These are phyloP conservation scores for Pseudocercospora musae DNA, from an alignment of 2,329 filamentous ascomycete genomes.

Conservation along the genomic window DNA sequence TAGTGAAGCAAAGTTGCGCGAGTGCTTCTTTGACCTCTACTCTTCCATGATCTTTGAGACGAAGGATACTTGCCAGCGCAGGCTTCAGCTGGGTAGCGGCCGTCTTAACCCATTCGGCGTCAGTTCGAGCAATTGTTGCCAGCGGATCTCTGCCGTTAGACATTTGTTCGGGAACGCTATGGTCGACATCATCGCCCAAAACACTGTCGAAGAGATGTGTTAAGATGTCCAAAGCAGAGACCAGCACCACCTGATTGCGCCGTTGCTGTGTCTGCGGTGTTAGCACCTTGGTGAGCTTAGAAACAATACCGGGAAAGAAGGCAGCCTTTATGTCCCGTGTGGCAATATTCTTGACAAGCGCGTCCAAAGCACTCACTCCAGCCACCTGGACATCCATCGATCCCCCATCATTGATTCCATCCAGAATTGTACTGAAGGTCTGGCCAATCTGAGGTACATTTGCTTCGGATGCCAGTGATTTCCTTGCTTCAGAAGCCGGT, in stretches of 20 bases:
- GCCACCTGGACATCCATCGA: conserved; percentile 68
- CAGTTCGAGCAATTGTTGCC: conserved; percentile 31
- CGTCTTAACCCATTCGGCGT: conserved; percentile 67
- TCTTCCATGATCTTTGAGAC: conserved; percentile 68
- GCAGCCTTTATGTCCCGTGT: conserved; percentile 74
- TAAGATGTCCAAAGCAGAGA: conserved; percentile 27
- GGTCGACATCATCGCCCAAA: conserved; percentile 10
- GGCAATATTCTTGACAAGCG: conserved; percentile 61
- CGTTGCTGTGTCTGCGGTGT: conserved; percentile 64
- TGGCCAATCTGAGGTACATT: conserved; percentile 78
- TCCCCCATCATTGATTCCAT: conserved; percentile 63
- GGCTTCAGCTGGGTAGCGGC: conserved; percentile 79
- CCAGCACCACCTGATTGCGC: conserved; percentile 61
- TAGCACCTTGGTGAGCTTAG: conserved; percentile 71
- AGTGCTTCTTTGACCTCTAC: conserved; percentile 66
- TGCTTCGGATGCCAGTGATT: conserved; percentile 52
- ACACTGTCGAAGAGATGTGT: conserved; percentile 22
- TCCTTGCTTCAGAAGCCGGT: conserved; percentile 44
- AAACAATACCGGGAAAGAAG: conserved; percentile 85
- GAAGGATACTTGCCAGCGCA: conserved; percentile 73
- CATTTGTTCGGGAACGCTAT: neutral
- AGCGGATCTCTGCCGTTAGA: neutral
- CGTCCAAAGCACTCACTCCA: conserved; percentile 62
- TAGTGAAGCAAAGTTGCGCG: conserved; percentile 65
- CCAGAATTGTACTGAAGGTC: conserved; percentile 73